Base-by-base conservation (phyloP, 2,329 filamentous ascomycete species). In the Orbilia brochopaga region DNA sequence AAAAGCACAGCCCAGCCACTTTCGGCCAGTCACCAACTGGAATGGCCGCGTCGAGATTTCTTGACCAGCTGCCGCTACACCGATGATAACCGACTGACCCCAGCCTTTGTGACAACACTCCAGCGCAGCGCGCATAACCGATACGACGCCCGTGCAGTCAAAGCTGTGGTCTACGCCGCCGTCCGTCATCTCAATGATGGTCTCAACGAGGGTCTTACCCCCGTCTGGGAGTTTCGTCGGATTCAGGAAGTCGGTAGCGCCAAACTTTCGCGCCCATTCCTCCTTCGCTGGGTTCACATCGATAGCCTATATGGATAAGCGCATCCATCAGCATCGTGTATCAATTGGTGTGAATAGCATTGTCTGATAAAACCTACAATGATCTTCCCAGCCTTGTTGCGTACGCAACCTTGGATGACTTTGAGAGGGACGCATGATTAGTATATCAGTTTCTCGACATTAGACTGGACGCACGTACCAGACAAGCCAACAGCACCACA, bases 101-200 rank as follows among this genome's bases (percentile, higher is more conserved):
- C 94, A 99, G 54, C 94, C 94, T 87, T 99, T 99, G 85, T 99
- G 94, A 84, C 92, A 97, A 54, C 94, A 92, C 83, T 99, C 93
- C 72, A 99, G 87, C 44, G 94, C 94, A 59, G 91, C 90, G 74
- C 94, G 86, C 94, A 96, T 99, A 63, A 99, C 94, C 76, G 88
- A 86, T 59, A 97, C 92, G 78, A 97, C 97, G 70, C 94, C 94
- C 5, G 94, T 99, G 85, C 94, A 97, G 83, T 99, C 94, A 79
- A 99, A 99, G 55, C 94, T 99, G 84, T 97, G 97, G 83, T 99
- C 94, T 80, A 92, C 96, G 57, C 94, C 94, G 75, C 94, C 94
- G 78, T 97, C 94, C 1, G 94, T 99, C 89, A 97, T 92, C 82
- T 97, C 93, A 76, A 97, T 87, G 75, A 99, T 85, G 83, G 93